A percentile compares a stretch with the other conserved stretches of the same genome.
Evolutionary conservation across 768 basidiomycete genomes (phyloP).

Genomic region (Cystofilobasidium macerans): DNA sequence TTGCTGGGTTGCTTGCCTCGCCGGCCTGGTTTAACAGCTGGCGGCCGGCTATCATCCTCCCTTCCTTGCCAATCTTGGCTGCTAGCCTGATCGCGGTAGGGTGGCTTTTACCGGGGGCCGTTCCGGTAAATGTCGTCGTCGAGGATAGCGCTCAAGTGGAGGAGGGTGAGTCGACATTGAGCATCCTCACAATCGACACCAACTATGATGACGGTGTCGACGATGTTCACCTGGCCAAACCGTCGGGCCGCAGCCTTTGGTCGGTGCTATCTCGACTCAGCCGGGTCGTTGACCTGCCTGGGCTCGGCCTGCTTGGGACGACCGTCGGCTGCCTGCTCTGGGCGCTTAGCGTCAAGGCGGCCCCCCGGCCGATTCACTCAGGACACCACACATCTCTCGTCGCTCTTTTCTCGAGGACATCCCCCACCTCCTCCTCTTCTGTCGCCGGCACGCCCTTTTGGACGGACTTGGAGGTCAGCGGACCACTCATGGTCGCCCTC

Average conservation of each 20-base stretch:
- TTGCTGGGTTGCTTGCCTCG: conserved; percentile 8
- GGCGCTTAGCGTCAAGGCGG: conserved; percentile 15
- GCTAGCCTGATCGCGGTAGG: conserved; percentile 9
- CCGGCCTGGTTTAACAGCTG: conserved; percentile 9
- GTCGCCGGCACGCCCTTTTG: not conserved
- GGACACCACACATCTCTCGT: no score
- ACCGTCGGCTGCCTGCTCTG: conserved; percentile 5
- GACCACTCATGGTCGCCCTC: not conserved
- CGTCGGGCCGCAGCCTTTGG: not conserved
- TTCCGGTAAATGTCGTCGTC: no score
- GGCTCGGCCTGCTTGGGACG: conserved; percentile 3
- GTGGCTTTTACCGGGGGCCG: no score
- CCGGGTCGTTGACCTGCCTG: conserved; percentile 12
- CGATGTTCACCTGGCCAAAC: conserved; percentile 16
- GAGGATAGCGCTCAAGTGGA: no score
- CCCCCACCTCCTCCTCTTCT: not conserved
- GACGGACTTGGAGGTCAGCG: not conserved
- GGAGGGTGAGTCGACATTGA: no score
- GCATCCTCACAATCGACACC: no score
- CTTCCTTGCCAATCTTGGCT: conserved; percentile 14
- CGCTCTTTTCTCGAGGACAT: not conserved
- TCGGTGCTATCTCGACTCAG: not conserved
- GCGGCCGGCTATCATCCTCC: conserved; percentile 15
- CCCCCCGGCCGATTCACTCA: no score
- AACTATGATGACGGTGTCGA: no score